phyloP scores from a whole-genome alignment of 2,329 filamentous ascomycete species.

The Aspergillus proliferans region DNA sequence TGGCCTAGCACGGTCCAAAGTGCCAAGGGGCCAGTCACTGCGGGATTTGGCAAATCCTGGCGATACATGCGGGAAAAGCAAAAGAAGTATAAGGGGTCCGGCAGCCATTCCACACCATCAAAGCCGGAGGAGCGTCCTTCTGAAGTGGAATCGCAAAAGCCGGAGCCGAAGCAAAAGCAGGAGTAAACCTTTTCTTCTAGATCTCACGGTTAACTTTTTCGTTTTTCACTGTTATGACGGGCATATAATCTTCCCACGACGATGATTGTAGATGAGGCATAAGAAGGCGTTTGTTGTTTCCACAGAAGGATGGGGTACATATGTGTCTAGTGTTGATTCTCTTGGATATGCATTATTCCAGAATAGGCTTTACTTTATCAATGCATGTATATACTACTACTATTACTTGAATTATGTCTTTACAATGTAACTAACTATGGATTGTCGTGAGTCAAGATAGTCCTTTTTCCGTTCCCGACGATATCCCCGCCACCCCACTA shows the following conservation, averaged over 20 bases:
- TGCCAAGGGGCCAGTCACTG: constrained; percentile 74
- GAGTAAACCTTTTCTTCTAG: constrained; percentile 8
- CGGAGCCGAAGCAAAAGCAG: constrained; percentile 9
- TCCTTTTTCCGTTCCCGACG: constrained; percentile 10
- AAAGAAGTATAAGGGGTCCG: constrained; percentile 50
- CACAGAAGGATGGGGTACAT: constrained; percentile 1
- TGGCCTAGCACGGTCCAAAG: constrained; percentile 91
- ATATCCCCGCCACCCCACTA: constrained; percentile 17
- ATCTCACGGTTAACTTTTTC: background rate
- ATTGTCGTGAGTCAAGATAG: background rate
- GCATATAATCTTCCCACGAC: too few relatives aligned
- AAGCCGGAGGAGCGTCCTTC: background rate
- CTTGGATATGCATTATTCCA: background rate
- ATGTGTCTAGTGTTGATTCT: constrained; percentile 4
- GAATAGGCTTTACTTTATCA: background rate
- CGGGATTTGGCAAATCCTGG: constrained; percentile 62
- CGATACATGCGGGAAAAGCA: constrained; percentile 80
- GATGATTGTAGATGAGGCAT: constrained; percentile 6
- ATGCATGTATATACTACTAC: constrained; percentile 2
- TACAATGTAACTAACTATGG: background rate
- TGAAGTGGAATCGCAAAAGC: constrained; percentile 8
- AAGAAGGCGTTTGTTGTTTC: constrained; percentile 10
- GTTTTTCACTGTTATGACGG: too few relatives aligned
- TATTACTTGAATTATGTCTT: background rate
- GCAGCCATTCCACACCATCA: constrained; percentile 19